phyloP scores from a whole-genome alignment of 352 stramenopile genomes.

The Phytophthora capsici region DNA sequence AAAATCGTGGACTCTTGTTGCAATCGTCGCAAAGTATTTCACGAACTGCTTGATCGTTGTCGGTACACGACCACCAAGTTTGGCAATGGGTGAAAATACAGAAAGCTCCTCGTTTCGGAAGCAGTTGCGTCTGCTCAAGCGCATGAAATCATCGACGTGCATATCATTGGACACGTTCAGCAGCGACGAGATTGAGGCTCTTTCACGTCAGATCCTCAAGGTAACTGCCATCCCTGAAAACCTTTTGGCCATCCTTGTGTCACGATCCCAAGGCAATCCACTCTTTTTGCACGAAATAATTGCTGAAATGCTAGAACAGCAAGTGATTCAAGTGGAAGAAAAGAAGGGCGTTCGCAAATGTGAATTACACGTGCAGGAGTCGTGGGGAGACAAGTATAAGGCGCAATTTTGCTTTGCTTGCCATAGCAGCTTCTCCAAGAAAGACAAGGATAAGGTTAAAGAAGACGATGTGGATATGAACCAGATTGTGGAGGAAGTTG shows the following conservation, averaged over 20 bases:
- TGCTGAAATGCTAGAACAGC: conserved; percentile 75
- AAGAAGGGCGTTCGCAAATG: conserved; percentile 53
- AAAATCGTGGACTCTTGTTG: conserved; percentile 84
- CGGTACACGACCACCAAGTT: conserved; percentile 70
- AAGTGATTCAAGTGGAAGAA: conserved; percentile 78
- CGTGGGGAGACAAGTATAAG: conserved; percentile 80
- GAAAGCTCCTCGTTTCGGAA: conserved; percentile 82
- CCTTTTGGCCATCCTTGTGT: conserved; percentile 72
- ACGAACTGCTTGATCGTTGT: conserved; percentile 85
- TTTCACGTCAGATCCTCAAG: conserved; percentile 71
- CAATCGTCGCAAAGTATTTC: conserved; percentile 87
- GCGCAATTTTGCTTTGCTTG: conserved; percentile 82
- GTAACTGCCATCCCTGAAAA: conserved; percentile 65
- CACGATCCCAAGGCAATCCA: conserved; percentile 81
- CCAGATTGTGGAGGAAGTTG: conserved; percentile 9
- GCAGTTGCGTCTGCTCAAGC: conserved; percentile 75
- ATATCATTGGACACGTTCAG: conserved; percentile 62
- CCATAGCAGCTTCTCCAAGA: conserved; percentile 58
- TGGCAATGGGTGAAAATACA: conserved; percentile 70
- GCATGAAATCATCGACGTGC: conserved; percentile 58
- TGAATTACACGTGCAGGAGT: conserved; percentile 75
- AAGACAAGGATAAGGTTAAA: conserved; percentile 45
- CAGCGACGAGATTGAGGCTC: conserved; percentile 59
- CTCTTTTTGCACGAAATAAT: conserved; percentile 89
- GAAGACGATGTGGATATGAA: conserved; percentile 19